Base-by-base conservation (phyloP, 140 eudicot genomes). In the Anethum foeniculum region DNA sequence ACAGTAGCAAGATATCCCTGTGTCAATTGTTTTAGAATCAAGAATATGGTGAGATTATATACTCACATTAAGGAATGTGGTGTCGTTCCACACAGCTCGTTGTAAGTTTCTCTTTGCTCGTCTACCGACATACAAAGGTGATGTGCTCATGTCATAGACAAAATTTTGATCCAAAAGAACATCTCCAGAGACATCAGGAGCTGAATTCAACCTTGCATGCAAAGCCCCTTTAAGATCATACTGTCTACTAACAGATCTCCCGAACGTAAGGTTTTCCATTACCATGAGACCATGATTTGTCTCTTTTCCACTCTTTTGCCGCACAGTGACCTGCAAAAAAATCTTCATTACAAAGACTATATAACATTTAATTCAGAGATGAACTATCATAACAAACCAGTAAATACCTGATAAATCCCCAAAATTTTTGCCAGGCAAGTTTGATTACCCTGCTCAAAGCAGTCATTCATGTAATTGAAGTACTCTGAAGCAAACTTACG, bases 391-490 rank as follows among this genome's bases (percentile, higher is more conserved):
- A 39, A 39, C 6, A 39, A 39, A 39, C 43, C 43, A 39, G 32
- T 60, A n/a, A n/a, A 60, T n/a, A 93, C 98, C 98, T 93, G 98
- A 82, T 93, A 90, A 77, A 93, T 90, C 69, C 98, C 98, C 13
- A 93, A 90, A 82, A 93, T 86, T 81, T 93, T 93, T 4, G 98
- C 97, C 27, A 93, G 97, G 85, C 97, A 93, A 27, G 98, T 93
- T 77, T 91, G 97, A 67, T 91, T 93, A 49, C 96, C 90, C 25
- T 21, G 77, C 28, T 85, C 90, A 51, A 84, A 86, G 78, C 97
- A 93, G 81, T 84, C 82, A 7, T 79, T 84, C 96, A 90, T 91
- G 77, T 93, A 86, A 51, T 68, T 74, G 64, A 93, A 93, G 86
- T 91, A 93, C 32, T 82, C 83, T 0, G 91, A 83, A 64, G 96